Evolutionary conservation across 2,329 filamentous ascomycete species (phyloP), one percentile per base, ranked within the genome.

Genomic region (Aspergillus fumigatus): DNA sequence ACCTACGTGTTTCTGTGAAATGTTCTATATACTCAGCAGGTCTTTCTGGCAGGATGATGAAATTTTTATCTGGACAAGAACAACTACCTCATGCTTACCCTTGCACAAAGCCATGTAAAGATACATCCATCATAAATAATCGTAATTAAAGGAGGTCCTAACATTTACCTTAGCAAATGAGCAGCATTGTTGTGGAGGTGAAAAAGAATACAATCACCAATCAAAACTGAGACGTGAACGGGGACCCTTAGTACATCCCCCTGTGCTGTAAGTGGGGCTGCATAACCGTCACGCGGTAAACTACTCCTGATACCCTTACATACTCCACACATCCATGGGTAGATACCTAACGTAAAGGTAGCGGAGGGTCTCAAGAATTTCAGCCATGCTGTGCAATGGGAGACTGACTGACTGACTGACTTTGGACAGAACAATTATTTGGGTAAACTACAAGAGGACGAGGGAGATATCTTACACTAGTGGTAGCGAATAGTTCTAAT

Each of bases 261-360:
- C 32, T 35, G 32, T 35, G 5, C 32, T 17, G 4, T 35, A 43
- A 52, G 57, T 61, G 59, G 59, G 54, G 57, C 40, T 48, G 26
- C 26, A 43, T 48, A 19, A 53, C 43, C 59, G 59, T 61, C 59
- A 61, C 59, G 59, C 59, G 57, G 59, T 50, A 47, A 47, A 25
- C 53, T 51, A 48, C 35, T 51, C 45, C 54, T 59, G 50, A 47
- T 57, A 61, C 52, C 55, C 52, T 54, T 52, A 52, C 52, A 38
- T 57, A 52, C 52, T 21, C 21, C 14, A 10, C 23, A 40, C 32
- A 32, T 53, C 26, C 51, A 26, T 41, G 23, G 21, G 35, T 23
- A 54, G 21, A 21, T 23, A 54, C 27, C 27, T 29, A 29, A 48
- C 11, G 29, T 26, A 38, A 50, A 19, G n/a, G 21, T 43, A 14